Percentiles rank a stretch among this genome's conserved stretches.
phyloP scores from a whole-genome alignment of 1,139 yeast genomes.

The Geotrichum carabidarum region DNA sequence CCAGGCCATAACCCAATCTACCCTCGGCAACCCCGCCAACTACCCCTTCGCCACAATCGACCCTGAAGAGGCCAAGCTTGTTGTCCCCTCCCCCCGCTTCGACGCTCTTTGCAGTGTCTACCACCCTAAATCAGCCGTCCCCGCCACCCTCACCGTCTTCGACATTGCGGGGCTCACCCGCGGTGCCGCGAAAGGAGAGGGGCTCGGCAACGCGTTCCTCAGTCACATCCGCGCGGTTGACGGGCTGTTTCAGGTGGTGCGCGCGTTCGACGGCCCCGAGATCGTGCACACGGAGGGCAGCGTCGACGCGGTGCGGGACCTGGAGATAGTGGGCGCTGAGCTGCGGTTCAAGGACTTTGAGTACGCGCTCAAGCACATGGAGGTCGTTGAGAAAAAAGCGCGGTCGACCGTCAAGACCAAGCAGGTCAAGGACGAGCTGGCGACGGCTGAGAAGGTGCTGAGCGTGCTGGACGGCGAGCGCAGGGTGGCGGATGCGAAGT shows the following conservation, averaged over 20 bases:
- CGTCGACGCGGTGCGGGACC: constrained; percentile 86
- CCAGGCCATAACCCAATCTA: constrained; percentile 69
- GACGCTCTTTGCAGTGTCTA: constrained; percentile 63
- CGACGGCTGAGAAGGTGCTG: constrained; percentile 67
- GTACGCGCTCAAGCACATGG: constrained; percentile 79
- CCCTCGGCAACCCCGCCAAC: constrained; percentile 92
- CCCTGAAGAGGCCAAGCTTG: constrained; percentile 93
- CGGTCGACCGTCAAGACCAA: constrained; percentile 46
- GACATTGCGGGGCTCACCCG: constrained; percentile 95
- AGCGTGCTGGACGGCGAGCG: constrained; percentile 69
- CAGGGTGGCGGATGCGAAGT: constrained; percentile 80
- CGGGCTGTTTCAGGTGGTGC: constrained; percentile 90
- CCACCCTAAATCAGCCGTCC: constrained; percentile 66
- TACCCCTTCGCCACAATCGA: constrained; percentile 97
- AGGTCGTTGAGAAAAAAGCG: constrained; percentile 54
- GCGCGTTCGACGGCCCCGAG: constrained; percentile 92
- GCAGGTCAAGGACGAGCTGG: constrained; percentile 86
- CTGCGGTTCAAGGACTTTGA: constrained; percentile 91
- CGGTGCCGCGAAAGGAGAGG: constrained; percentile 95
- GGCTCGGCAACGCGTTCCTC: constrained; percentile 92
- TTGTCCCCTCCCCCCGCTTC: constrained; percentile 83
- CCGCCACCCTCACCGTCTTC: constrained; percentile 83
- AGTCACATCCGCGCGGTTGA: constrained; percentile 94
- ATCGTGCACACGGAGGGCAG: constrained; percentile 92
- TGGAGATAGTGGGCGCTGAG: constrained; percentile 81